Base-by-base conservation (phyloP, 768 basidiomycete genomes). In the Agrocybe chaxingu region DNA sequence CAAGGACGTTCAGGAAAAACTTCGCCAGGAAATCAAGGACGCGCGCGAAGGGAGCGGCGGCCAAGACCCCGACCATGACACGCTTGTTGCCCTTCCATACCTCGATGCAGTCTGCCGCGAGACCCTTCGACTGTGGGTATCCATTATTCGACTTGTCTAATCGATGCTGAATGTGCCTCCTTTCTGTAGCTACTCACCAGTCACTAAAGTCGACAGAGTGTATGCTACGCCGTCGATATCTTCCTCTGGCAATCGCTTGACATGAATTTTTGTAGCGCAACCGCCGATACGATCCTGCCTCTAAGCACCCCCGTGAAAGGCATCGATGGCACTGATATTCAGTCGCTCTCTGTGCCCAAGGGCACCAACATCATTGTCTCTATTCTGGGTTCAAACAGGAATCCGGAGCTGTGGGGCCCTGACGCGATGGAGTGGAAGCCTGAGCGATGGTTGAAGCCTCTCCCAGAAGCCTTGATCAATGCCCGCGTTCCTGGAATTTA, bases 401-500 rank as follows among this genome's bases (percentile, higher is more conserved):
- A 72, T 54, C 63, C 63, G 16, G 64, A 24, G 24, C 24, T 77
- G 7, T 78, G 76, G 76, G 78, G 77, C 7, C 56, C 59, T 11
- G 76, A 79, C 47, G 68, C 72, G 4, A 47, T 57, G 10, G 70
- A 77, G 46, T 78, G 75, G 75, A 77, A 75, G 52, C 78, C 77
- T 0, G 75, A 78, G 51, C 62, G 78, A 12, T 79, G 77, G 78
- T 61, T 77, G 0, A 54, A 60, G 1, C 66, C 66, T 0, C 62
- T 75, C 11, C 75, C 73, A 6, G 59, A 67, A 8, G 47, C 53
- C 24, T 57, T 77, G 1, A 51, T 49, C 1, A 62, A 69, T 9
- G 72, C 74, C 3, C 69, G 63, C 19, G 62, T 75, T 8, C 75
- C 77, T 3, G 76, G 76, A 0, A 58, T 77, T 5, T 79, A 78